Evolutionary conservation across 2,329 filamentous ascomycete species (phyloP), one percentile per base, ranked within the genome.

Genomic region (Metarhizium rileyi): DNA sequence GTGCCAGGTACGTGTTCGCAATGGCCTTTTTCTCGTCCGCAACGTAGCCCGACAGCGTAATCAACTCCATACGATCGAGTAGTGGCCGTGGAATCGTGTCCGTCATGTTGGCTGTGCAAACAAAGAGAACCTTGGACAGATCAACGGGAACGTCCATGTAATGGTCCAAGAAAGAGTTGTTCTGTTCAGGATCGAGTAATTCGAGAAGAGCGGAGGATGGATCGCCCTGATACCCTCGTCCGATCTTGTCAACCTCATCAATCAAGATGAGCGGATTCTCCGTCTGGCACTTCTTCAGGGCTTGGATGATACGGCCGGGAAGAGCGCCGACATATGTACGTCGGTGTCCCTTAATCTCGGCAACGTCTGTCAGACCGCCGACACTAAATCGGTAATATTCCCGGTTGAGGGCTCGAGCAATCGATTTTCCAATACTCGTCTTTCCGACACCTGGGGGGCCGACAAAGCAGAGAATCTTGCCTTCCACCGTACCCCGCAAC

Each of bases 21-120:
- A 98, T 98, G 3, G 93, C 91, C 83, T 95, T 96, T 77, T 98
- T 98, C 76, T 98, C 93, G 56, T 98, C 91, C 0, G 91, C 84
- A 46, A 98, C 91, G 63, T 98, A 98, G 10, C 93, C 93, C 33
- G 91, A 97, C 2, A 98, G 77, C 54, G 94, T 83, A 57, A 98
- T 98, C 60, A 97, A 82, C 67, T 98, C 93, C 93, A 98, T 98
- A 58, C 93, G 85, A 64, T 98, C 93, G 16, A 97, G 77, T 0
- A 98, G 76, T 3, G 93, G 94, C 40, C 90, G 81, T 16, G 93
- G 93, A 53, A 98, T 98, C 0, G 93, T 98, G 61, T 98, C 93
- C 0, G 90, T 95, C 85, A 97, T 94, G 67, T 98, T 98, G 52
- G 93, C 93, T 14, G 93, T 98, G 76, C 93, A 98, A 40, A 98